These are phyloP conservation scores for Paramecium caudatum DNA, from an alignment of 73 alveolate genomes.

Conservation along the genomic window DNA sequence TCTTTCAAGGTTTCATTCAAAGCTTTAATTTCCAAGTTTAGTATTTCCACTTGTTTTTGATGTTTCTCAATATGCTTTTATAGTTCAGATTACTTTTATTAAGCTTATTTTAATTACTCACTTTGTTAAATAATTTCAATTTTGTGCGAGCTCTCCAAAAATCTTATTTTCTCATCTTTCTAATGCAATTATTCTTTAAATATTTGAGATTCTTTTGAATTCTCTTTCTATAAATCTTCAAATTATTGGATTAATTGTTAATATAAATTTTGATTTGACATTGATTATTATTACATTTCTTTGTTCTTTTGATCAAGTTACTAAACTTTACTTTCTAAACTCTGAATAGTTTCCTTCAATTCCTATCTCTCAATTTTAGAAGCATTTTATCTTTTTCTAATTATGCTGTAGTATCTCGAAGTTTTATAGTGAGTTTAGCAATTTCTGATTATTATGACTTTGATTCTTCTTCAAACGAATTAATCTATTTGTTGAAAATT, in stretches of 20 bases:
- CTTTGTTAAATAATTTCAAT: not conserved
- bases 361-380: too few species aligned
- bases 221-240: not conserved
- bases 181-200: not conserved
- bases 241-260: not conserved
- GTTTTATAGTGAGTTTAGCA: too few species aligned
- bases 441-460: too few species aligned
- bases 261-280: not conserved
- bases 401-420: too few species aligned
- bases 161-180: constrained; percentile 8
- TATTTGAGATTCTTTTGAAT: not conserved
- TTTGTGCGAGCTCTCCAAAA: not conserved
- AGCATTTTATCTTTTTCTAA: too few species aligned
- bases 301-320: not conserved
- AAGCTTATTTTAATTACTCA: not conserved
- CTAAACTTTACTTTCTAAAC: not conserved
- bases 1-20: not conserved
- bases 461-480: too few species aligned
- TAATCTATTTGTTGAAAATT: too few species aligned
- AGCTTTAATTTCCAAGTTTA: not conserved
- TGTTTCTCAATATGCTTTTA: not conserved
- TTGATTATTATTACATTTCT: not conserved
- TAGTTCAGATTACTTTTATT: not conserved
- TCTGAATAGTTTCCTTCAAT: not conserved
- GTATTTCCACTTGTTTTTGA: not conserved